Conservation (phyloP, 176 grass and related monocot species). For the Triticum urartu region DNA sequence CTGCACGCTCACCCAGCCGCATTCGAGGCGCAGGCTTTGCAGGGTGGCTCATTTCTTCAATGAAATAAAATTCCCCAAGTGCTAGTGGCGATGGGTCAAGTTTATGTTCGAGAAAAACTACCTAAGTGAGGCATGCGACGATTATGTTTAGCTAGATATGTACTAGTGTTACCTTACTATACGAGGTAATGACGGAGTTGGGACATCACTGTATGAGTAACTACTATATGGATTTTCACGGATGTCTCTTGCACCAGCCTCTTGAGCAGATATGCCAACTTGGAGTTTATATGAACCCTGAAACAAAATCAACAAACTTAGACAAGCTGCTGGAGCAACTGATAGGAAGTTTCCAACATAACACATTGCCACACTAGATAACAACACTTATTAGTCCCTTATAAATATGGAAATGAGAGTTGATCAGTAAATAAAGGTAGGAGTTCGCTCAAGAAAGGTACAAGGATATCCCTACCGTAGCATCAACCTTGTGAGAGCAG, state of each 20-base stretch:
- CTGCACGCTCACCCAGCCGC: neutral
- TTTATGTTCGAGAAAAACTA: no score
- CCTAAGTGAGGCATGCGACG: no score
- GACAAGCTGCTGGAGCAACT: neutral
- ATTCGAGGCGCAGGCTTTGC: neutral
- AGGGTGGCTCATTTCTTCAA: no score
- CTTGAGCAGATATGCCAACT: slow-evolving; percentile 75
- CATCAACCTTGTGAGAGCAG: slow-evolving; percentile 69
- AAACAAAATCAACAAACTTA: slow-evolving; percentile 38
- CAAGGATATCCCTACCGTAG: slow-evolving; percentile 45
- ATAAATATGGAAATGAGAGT: neutral
- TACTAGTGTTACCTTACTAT: slow-evolving; percentile 57
- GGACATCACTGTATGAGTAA: slow-evolving; percentile 71
- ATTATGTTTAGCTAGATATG: slow-evolving; percentile 1
- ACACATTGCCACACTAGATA: neutral
- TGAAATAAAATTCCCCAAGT: no score
- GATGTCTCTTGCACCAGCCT: slow-evolving; percentile 64
- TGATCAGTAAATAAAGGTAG: neutral
- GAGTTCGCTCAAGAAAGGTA: neutral
- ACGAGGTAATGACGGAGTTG: slow-evolving; percentile 60
- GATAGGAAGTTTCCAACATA: neutral
- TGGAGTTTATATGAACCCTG: slow-evolving; percentile 79
- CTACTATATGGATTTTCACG: slow-evolving; percentile 60
- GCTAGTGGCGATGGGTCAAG: no score
- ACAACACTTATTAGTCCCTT: neutral